Percentiles rank a stretch among this genome's conserved stretches.
Evolutionary conservation across 1,284 basidiomycete species (phyloP).

Genomic region (Fomitiporia mediterranea): DNA sequence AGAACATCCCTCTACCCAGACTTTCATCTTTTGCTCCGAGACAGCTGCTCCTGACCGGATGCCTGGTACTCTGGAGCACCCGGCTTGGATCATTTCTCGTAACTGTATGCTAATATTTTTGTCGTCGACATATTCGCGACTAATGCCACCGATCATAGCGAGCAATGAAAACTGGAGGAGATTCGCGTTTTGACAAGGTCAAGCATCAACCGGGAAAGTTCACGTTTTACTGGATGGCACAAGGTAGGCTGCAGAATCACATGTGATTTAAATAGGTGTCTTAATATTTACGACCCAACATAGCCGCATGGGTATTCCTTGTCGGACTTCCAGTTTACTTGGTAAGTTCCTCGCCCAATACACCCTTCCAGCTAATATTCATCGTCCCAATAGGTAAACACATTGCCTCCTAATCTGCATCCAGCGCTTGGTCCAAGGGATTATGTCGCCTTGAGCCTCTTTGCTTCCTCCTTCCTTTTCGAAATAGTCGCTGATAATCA

Average conservation of each 20-base stretch:
- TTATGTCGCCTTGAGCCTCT: conserved; percentile 53
- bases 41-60: conserved; percentile 53
- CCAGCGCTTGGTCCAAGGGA: conserved; percentile 57
- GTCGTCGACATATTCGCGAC: neutral
- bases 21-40: conserved; percentile 52
- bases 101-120: conserved; percentile 35
- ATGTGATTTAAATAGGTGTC: no score
- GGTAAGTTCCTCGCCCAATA: conserved; percentile 26
- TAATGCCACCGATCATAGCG: conserved; percentile 28
- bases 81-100: conserved; percentile 63
- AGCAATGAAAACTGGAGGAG: conserved; percentile 43
- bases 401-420: conserved; percentile 51
- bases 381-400: conserved; percentile 50
- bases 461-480: conserved; percentile 53
- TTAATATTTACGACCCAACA: no score
- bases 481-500: conserved; percentile 68
- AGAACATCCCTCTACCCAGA: conserved; percentile 36
- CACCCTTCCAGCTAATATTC: conserved; percentile 11
- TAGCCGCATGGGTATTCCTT: conserved; percentile 66
- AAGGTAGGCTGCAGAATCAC: conserved; percentile 47
- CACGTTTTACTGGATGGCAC: conserved; percentile 64
- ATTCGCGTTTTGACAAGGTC: conserved; percentile 68
- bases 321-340: conserved; percentile 69
- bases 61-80: conserved; percentile 55
- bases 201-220: conserved; percentile 60